A percentile compares a stretch with the other conserved stretches of the same genome.
These are phyloP conservation scores for Bacterosira constricta DNA, from an alignment of 108 stramenopile species.

Conservation along the genomic window DNA sequence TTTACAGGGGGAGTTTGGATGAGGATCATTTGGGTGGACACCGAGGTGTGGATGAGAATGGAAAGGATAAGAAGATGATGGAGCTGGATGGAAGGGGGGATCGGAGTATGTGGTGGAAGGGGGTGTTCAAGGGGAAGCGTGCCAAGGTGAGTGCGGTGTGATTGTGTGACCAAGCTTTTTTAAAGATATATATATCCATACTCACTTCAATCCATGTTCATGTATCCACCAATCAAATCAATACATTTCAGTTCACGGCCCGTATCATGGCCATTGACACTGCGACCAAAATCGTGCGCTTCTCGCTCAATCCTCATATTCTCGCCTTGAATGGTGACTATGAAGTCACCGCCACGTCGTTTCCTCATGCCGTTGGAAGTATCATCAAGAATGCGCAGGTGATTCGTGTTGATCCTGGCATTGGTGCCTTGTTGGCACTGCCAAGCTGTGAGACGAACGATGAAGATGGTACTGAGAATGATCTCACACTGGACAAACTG, in stretches of 20 bases:
- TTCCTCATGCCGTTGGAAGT: conserved; percentile 53
- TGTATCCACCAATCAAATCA: too few relatives aligned
- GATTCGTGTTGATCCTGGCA: conserved; percentile 78
- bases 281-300: conserved; percentile 74
- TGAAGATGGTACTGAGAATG: conserved; percentile 19
- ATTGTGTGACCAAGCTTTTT: too few relatives aligned
- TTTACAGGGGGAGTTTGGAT: conserved; percentile 83
- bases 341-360: conserved; percentile 24
- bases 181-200: too few relatives aligned
- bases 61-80: not conserved
- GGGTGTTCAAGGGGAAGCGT: conserved; percentile 43
- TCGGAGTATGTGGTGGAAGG: conserved; percentile 54
- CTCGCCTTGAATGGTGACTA: conserved; percentile 43
- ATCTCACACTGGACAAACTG: conserved; percentile 34
- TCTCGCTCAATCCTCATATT: conserved; percentile 75
- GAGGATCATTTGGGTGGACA: conserved; percentile 70
- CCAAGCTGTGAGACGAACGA: conserved; percentile 23
- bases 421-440: conserved; percentile 81
- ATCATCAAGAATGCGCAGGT: conserved; percentile 73
- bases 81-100: conserved; percentile 4
- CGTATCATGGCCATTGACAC: conserved; percentile 81
- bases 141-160: conserved; percentile 47
- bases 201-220: too few relatives aligned
- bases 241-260: conserved; percentile 69
- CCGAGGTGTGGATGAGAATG: conserved; percentile 12